Percentiles rank a stretch among this genome's conserved stretches.
Evolutionary conservation across 169 alveolate species (phyloP).

Genomic region (Miamiensis avidus): DNA sequence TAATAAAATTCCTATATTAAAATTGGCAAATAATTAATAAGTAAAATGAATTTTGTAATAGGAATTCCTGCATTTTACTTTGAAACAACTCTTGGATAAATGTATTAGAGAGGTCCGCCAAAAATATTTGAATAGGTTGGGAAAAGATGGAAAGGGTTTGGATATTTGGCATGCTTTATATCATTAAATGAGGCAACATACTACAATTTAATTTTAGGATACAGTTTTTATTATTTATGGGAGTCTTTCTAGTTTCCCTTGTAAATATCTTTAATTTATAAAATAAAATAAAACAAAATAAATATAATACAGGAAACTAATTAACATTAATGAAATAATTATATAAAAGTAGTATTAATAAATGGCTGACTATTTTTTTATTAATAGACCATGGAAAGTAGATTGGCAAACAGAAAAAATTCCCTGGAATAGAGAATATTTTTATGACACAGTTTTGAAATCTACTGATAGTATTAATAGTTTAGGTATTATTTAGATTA

Average conservation of each 20-base stretch:
- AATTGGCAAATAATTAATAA: too few species aligned
- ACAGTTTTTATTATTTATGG: slow-evolving; percentile 35
- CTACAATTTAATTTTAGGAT: slow-evolving; percentile 43
- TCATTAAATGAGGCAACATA: slow-evolving; percentile 28
- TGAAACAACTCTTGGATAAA: slow-evolving; percentile 42
- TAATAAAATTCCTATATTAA: too few species aligned
- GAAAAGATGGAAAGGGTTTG: slow-evolving; percentile 42
- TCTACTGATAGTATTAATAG: slow-evolving; percentile 23
- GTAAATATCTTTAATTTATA: neutral
- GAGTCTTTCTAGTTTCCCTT: slow-evolving; percentile 31
- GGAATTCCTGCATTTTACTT: slow-evolving; percentile 46
- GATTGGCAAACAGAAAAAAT: neutral
- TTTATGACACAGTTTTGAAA: slow-evolving; percentile 32
- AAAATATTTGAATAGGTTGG: slow-evolving; percentile 23
- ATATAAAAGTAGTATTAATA: too few species aligned
- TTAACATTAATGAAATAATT: too few species aligned
- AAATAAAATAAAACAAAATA: neutral
- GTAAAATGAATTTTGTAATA: slow-evolving; percentile 3
- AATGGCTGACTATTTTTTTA: too few species aligned
- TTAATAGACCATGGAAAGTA: slow-evolving; percentile 11
- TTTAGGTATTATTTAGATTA: neutral
- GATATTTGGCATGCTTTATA: slow-evolving; percentile 21
- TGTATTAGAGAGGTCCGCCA: slow-evolving; percentile 33
- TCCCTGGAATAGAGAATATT: slow-evolving; percentile 40
- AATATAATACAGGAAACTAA: neutral